phyloP scores from a whole-genome alignment of 805 yeast genomes.

The Candida nemodendra region DNA sequence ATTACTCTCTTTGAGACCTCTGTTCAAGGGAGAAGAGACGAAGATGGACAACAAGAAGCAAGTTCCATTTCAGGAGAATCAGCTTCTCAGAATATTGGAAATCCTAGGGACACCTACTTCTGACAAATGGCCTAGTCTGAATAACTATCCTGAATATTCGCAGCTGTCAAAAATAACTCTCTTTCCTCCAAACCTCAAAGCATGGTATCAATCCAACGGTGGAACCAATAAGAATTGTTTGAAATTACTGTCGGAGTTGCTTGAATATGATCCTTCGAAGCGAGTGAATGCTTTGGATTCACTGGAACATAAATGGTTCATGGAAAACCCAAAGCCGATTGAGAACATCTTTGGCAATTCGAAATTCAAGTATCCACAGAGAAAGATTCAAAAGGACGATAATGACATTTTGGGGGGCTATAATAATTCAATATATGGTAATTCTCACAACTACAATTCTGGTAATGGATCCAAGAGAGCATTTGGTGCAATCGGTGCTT shows the following conservation, averaged over 20 bases:
- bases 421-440: slow-evolving; percentile 26
- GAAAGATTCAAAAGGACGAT: slow-evolving; percentile 86
- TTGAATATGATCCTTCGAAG: slow-evolving; percentile 80
- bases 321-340: slow-evolving; percentile 63
- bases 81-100: slow-evolving; percentile 85
- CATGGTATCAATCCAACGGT: slow-evolving; percentile 86
- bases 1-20: slow-evolving; percentile 80
- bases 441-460: slow-evolving; percentile 16
- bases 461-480: slow-evolving; percentile 15
- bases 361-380: slow-evolving; percentile 71
- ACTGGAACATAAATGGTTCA: slow-evolving; percentile 73
- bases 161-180: slow-evolving; percentile 57
- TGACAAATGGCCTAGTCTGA: slow-evolving; percentile 76
- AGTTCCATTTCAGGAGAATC: slow-evolving; percentile 93
- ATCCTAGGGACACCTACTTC: slow-evolving; percentile 86
- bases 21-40: slow-evolving; percentile 97
- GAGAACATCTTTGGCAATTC: slow-evolving; percentile 81
- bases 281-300: slow-evolving; percentile 80
- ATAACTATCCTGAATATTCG: slow-evolving; percentile 80
- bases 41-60: slow-evolving; percentile 91
- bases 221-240: slow-evolving; percentile 70
- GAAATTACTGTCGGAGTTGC: slow-evolving; percentile 56
- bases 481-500: slow-evolving; percentile 9
- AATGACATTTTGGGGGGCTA: slow-evolving; percentile 57
- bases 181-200: slow-evolving; percentile 67